Conservation (phyloP, 2,329 filamentous ascomycete species). For the Botryosphaeria dothidea region DNA sequence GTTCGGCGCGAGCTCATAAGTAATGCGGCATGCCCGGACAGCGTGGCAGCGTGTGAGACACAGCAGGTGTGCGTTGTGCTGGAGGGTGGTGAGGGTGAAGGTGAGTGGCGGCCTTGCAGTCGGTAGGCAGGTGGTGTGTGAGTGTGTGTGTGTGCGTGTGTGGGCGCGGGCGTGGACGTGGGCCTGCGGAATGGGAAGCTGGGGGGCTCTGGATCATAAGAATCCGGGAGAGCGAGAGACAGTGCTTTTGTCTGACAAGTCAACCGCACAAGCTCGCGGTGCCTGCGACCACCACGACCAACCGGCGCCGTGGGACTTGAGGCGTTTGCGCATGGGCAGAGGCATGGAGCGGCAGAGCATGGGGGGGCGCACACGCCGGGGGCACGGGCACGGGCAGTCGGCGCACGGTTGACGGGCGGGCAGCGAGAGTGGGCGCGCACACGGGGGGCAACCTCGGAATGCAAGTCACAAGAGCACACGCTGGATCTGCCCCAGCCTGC, state of each 20-base stretch:
- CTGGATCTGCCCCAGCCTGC: constrained; percentile 17
- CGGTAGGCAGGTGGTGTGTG: constrained; percentile 2
- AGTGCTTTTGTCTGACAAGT: constrained; percentile 20
- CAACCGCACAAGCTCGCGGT: constrained; percentile 17
- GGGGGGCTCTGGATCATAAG: constrained; percentile 17
- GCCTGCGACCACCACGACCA: constrained; percentile 15
- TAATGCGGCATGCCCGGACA: constrained; percentile 17
- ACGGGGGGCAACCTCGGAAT: not conserved
- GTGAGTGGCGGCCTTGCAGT: constrained; percentile 20
- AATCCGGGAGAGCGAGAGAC: constrained; percentile 17
- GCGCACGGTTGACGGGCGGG: constrained; percentile 1
- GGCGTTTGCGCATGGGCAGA: constrained; percentile 19
- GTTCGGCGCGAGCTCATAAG: constrained; percentile 14
- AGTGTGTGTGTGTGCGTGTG: not conserved
- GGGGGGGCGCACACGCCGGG: constrained; percentile 16
- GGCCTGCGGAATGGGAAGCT: constrained; percentile 16
- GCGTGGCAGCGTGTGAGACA: constrained; percentile 21
- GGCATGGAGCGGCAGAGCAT: constrained; percentile 17
- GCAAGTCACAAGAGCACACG: constrained; percentile 19
- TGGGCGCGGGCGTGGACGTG: constrained; percentile 9
- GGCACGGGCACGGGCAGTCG: not conserved
- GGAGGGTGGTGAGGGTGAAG: constrained; percentile 7
- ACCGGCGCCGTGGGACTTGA: constrained; percentile 18
- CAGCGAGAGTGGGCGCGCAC: not conserved
- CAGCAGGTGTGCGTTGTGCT: constrained; percentile 15